Conservation (phyloP, 192 early-diverging fungal genomes). For the Mortierella claussenii region DNA sequence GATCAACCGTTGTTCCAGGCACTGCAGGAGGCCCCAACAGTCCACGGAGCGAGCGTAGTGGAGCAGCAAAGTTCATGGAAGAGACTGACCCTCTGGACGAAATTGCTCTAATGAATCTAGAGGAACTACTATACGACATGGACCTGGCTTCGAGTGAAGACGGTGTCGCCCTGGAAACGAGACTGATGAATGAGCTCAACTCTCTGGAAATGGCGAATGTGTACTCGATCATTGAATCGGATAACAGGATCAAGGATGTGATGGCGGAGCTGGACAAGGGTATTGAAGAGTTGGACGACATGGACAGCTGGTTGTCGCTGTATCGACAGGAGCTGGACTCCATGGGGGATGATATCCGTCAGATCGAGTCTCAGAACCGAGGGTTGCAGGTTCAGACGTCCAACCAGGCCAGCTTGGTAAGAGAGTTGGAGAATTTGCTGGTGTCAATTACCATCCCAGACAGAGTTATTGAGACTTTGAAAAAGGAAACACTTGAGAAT, state of each 20-base stretch:
- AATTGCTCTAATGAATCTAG: slow-evolving; percentile 77
- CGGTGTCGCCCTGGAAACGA: slow-evolving; percentile 86
- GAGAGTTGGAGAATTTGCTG: slow-evolving; percentile 83
- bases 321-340: slow-evolving; percentile 91
- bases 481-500: slow-evolving; percentile 73
- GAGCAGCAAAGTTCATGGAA: slow-evolving; percentile 35
- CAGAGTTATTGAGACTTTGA: slow-evolving; percentile 68
- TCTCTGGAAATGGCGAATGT: slow-evolving; percentile 94
- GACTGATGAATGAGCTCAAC: slow-evolving; percentile 85
- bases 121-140: slow-evolving; percentile 84
- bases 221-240: slow-evolving; percentile 92
- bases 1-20: slow-evolving; percentile 17
- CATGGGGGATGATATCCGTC: slow-evolving; percentile 78
- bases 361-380: slow-evolving; percentile 94
- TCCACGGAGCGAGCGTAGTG: slow-evolving; percentile 13
- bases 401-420: slow-evolving; percentile 88
- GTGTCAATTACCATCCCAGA: slow-evolving; percentile 70
- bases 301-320: slow-evolving; percentile 88
- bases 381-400: slow-evolving; percentile 87
- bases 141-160: slow-evolving; percentile 91
- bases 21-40: slow-evolving; percentile 8
- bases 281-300: slow-evolving; percentile 80
- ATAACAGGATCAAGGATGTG: slow-evolving; percentile 83
- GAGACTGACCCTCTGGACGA: slow-evolving; percentile 60
- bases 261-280: slow-evolving; percentile 87